These are phyloP conservation scores for Tricladium varicosporioides DNA, from an alignment of 2,329 filamentous ascomycete genomes.

Conservation along the genomic window DNA sequence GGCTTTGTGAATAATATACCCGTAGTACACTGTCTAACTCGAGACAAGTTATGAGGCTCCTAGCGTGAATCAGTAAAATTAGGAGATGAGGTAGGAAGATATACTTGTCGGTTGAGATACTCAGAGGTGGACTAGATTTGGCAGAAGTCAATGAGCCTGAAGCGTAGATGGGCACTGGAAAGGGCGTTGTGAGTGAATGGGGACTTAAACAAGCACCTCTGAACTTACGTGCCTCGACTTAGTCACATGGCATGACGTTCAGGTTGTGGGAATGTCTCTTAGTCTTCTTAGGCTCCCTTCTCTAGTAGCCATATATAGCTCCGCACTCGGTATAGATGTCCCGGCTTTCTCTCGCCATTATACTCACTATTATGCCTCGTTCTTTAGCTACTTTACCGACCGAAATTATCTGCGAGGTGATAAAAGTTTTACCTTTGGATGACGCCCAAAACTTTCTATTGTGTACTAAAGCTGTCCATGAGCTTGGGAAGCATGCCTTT, in stretches of 20 bases:
- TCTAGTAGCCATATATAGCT: background rate
- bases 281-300: background rate
- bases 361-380: background rate
- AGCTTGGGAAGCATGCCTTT: background rate
- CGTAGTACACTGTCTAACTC: constrained; percentile 25
- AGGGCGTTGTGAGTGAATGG: background rate
- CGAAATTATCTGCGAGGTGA: background rate
- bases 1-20: constrained; percentile 31
- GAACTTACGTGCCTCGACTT: background rate
- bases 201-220: background rate
- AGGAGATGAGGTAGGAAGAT: background rate
- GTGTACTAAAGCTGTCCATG: background rate
- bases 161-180: background rate
- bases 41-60: constrained; percentile 5
- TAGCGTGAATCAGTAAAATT: background rate
- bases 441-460: background rate
- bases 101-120: background rate
- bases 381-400: background rate
- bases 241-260: background rate
- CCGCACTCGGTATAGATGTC: background rate
- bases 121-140: background rate
- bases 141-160: background rate
- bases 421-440: background rate
- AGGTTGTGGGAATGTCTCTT: background rate
- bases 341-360: background rate